These are phyloP conservation scores for Xylaria sp. DNA, from an alignment of 2,329 filamentous ascomycete genomes.

Conservation along the genomic window DNA sequence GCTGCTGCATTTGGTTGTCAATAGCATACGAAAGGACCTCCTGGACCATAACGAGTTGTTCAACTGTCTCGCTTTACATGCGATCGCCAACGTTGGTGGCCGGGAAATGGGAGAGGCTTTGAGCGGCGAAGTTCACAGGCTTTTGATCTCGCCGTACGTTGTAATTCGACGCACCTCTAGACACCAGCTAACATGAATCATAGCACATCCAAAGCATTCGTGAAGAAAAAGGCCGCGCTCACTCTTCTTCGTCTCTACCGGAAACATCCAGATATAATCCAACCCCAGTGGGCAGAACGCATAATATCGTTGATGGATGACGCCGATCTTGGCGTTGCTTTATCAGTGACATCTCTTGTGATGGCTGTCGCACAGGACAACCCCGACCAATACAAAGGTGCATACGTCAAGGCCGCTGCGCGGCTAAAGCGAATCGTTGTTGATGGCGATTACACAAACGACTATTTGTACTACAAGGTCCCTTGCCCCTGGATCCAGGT, in stretches of 20 bases:
- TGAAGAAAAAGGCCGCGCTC: conserved; percentile 98
- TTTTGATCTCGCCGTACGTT: conserved; percentile 92
- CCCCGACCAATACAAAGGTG: conserved; percentile 91
- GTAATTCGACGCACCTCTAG: not conserved
- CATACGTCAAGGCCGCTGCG: conserved; percentile 92
- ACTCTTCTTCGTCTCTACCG: conserved; percentile 93
- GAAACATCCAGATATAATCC: conserved; percentile 92
- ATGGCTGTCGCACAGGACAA: conserved; percentile 96
- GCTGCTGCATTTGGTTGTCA: conserved; percentile 93
- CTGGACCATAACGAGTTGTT: conserved; percentile 96
- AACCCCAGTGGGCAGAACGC: conserved; percentile 95
- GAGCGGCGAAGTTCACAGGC: conserved; percentile 88
- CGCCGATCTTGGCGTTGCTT: conserved; percentile 88
- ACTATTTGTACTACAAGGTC: conserved; percentile 99
- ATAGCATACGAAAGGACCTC: conserved; percentile 97
- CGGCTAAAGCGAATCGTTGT: conserved; percentile 89
- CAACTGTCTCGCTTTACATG: conserved; percentile 95
- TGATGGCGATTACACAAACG: conserved; percentile 86
- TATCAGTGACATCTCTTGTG: conserved; percentile 94
- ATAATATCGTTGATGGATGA: conserved; percentile 99
- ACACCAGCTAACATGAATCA: conserved; percentile 30
- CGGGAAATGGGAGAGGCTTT: conserved; percentile 97
- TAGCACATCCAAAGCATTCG: conserved; percentile 87
- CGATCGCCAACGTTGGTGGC: conserved; percentile 96
- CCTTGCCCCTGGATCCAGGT: conserved; percentile 98